Evolutionary conservation across 2,329 filamentous ascomycete genomes (phyloP).

Genomic region (Metarhizium brunneum): DNA sequence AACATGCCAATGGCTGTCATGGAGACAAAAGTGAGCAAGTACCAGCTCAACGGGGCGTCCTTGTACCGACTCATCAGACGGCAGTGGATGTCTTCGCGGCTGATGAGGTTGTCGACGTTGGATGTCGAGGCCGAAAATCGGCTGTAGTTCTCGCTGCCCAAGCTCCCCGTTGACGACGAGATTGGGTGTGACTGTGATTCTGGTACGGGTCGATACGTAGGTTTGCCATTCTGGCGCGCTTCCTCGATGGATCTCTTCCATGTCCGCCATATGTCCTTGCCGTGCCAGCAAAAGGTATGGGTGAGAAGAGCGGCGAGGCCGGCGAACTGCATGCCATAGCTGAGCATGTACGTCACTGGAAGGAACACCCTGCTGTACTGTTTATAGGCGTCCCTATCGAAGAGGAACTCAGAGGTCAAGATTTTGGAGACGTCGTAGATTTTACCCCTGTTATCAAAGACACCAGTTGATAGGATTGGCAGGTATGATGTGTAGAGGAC

Average conservation of each 20-base stretch:
- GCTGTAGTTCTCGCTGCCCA: slow-evolving; percentile 11
- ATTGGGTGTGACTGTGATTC: slow-evolving; percentile 15
- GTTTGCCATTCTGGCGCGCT: slow-evolving; percentile 40
- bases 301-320: slow-evolving; percentile 70
- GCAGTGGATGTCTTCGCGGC: slow-evolving; percentile 73
- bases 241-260: slow-evolving; percentile 63
- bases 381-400: slow-evolving; percentile 67
- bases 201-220: slow-evolving; percentile 42
- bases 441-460: slow-evolving; percentile 76
- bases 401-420: slow-evolving; percentile 66
- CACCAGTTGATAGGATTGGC: slow-evolving; percentile 74
- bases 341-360: slow-evolving; percentile 79
- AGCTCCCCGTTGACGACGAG: slow-evolving; percentile 9
- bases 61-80: slow-evolving; percentile 75
- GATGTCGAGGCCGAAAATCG: slow-evolving; percentile 26
- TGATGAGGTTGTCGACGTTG: slow-evolving; percentile 47
- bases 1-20: slow-evolving; percentile 78
- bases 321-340: slow-evolving; percentile 80
- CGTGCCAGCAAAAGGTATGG: slow-evolving; percentile 78
- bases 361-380: slow-evolving; percentile 79
- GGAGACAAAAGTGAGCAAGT: slow-evolving; percentile 61
- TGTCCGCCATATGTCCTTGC: slow-evolving; percentile 69
- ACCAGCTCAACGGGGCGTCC: slow-evolving; percentile 76
- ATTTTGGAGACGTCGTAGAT: slow-evolving; percentile 77
- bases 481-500: slow-evolving; percentile 74